Conservation (phyloP, 2,329 filamentous ascomycete species). For the Hyphodiscus sp. region DNA sequence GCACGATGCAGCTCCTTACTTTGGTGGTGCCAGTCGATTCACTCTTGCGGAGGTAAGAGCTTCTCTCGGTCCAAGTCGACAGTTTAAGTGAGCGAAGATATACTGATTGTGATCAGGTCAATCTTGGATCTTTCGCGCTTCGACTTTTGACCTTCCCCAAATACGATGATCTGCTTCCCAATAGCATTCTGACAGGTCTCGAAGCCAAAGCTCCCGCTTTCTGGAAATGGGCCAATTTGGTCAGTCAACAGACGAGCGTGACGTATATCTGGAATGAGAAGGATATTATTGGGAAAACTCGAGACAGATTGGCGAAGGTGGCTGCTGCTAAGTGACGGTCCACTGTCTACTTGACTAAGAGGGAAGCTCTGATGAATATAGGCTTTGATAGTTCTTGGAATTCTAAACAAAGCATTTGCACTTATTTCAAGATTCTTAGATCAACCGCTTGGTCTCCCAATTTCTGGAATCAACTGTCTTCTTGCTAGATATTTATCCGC, state of each 20-base stretch:
- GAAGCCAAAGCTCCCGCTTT: constrained; percentile 56
- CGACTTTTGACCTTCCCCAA: constrained; percentile 50
- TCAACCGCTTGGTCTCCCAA: too few relatives aligned
- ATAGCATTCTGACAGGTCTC: constrained; percentile 40
- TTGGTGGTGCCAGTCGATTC: constrained; percentile 55
- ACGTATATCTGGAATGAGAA: constrained; percentile 54
- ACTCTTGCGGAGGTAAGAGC: constrained; percentile 65
- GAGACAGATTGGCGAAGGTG: constrained; percentile 34
- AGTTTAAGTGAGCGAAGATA: background rate
- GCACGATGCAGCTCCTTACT: constrained; percentile 49
- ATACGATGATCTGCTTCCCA: constrained; percentile 46
- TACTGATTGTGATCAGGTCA: constrained; percentile 37
- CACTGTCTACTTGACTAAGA: background rate
- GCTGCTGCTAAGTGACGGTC: background rate
- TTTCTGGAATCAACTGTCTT: too few relatives aligned
- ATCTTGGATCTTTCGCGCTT: constrained; percentile 61
- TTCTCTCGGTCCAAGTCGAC: background rate
- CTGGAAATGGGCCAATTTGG: constrained; percentile 57
- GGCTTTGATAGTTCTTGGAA: background rate
- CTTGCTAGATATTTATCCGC: too few relatives aligned
- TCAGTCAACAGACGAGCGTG: constrained; percentile 59
- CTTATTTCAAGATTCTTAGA: background rate
- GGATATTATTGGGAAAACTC: constrained; percentile 35
- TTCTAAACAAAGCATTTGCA: background rate
- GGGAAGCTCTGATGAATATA: background rate